Evolutionary conservation across 1,139 yeast species (phyloP).

Genomic region (Yamadazyma friedrichii): DNA sequence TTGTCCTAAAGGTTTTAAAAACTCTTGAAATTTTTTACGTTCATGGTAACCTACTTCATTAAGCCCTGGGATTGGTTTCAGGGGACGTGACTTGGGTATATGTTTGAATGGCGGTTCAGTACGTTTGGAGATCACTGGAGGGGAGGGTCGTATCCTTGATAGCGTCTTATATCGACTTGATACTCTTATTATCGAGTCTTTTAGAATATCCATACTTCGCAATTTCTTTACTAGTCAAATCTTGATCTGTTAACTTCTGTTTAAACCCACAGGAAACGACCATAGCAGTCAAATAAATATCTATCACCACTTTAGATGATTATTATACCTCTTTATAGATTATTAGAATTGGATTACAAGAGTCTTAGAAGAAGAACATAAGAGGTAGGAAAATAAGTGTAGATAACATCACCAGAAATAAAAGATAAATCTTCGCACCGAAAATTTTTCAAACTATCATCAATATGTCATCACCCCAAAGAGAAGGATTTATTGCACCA

Average conservation of each 20-base stretch:
- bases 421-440: slow-evolving; percentile 1
- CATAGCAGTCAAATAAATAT: too few species aligned
- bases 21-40: slow-evolving; percentile 31
- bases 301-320: too few species aligned
- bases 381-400: too few species aligned
- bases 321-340: too few species aligned
- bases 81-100: too few species aligned
- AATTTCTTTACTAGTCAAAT: background rate
- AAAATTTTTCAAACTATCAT: slow-evolving; percentile 2
- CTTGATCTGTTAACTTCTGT: background rate
- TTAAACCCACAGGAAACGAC: too few species aligned
- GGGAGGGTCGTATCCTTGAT: background rate
- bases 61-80: too few species aligned
- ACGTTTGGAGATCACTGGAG: background rate
- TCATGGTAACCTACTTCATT: slow-evolving; percentile 17
- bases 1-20: slow-evolving; percentile 35
- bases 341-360: too few species aligned
- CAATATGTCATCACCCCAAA: slow-evolving; percentile 58
- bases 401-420: too few species aligned
- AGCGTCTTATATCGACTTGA: slow-evolving; percentile 2
- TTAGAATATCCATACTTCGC: slow-evolving; percentile 5
- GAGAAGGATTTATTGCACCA: slow-evolving; percentile 95
- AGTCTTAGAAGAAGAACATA: too few species aligned
- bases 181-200: slow-evolving; percentile 4
- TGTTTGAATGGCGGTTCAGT: background rate